These are phyloP conservation scores for Catharanthus roseus DNA, from an alignment of 257 asterid species.

Conservation along the genomic window DNA sequence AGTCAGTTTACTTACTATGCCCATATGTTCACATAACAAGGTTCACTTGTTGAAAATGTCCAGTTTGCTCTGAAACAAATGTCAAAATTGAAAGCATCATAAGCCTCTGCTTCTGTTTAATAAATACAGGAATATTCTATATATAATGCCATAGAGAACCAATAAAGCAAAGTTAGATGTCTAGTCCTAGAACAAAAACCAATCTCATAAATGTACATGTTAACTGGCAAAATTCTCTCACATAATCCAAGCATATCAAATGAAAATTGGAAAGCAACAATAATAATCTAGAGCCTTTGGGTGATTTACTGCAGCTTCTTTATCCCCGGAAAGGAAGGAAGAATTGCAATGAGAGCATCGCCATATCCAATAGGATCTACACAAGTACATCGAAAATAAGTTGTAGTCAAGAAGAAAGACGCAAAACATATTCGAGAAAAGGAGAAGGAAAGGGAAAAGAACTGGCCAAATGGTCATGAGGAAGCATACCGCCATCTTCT, in stretches of 20 bases:
- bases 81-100: too few relatives aligned
- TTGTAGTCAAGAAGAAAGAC: not conserved
- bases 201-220: constrained; percentile 4
- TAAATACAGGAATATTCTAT: not conserved
- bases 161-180: not conserved
- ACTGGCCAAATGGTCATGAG: not conserved
- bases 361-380: constrained; percentile 86
- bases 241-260: not conserved
- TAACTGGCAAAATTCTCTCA: not conserved
- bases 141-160: not conserved
- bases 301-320: constrained; percentile 43
- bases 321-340: constrained; percentile 92
- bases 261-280: not conserved
- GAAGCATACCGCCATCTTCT: constrained; percentile 71
- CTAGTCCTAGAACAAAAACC: not conserved
- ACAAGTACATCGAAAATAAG: constrained; percentile 2
- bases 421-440: not conserved
- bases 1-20: too few relatives aligned
- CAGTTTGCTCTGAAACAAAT: too few relatives aligned
- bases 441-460: not conserved
- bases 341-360: constrained; percentile 70
- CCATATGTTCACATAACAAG: too few relatives aligned
- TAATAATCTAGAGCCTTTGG: not conserved
- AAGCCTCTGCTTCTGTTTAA: not conserved
- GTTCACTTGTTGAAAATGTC: too few relatives aligned